Evolutionary conservation across 805 yeast genomes (phyloP), one percentile per base, ranked within the genome.

Genomic region (Ogataea sp.): DNA sequence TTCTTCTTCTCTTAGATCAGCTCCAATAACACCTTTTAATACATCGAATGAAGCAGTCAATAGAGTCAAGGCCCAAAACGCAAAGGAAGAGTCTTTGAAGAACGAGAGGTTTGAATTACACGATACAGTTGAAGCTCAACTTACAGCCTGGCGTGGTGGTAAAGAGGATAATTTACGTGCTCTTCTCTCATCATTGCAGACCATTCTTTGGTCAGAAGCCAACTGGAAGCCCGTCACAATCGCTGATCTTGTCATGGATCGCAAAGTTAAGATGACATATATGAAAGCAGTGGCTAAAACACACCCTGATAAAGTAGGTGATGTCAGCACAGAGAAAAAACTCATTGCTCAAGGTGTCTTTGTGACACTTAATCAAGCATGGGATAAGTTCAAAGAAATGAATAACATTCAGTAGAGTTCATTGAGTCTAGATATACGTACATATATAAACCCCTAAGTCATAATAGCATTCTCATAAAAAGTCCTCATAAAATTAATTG

Each of bases 311-410:
- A 93, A 93, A 58, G 64, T 89, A 20, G 66, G 77, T 6, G 54
- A 61, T n/a, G 75, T 81, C 2, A 64, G 79, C 7, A 65, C 78
- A 6, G 94, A 87, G 51, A 75, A 76, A 41, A 80, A 82, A 55
- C 73, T 90, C 80, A 69, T 90, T 34, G 93, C 97, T 14, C 90
- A 89, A 50, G 78, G 78, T 20, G 90, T 90, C 0, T 93, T 93
- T 55, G 83, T 88, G 30, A 70, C 79, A 0, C 65, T 93, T 44
- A 90, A 88, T 58, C 73, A 78, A 48, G 88, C 97, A 2, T 93
- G 99, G 97, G 97, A 86, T 48, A 62, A 58, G 17, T 88, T 87
- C 58, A 83, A 81, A 51, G 62, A 56, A 31, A 73, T 73, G 41
- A 83, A 83, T 53, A 65, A 46, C 20, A 46, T 48, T 16, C 36